Evolutionary conservation across 2,329 filamentous ascomycete species (phyloP).

Genomic region (Rhinocladiella similis): DNA sequence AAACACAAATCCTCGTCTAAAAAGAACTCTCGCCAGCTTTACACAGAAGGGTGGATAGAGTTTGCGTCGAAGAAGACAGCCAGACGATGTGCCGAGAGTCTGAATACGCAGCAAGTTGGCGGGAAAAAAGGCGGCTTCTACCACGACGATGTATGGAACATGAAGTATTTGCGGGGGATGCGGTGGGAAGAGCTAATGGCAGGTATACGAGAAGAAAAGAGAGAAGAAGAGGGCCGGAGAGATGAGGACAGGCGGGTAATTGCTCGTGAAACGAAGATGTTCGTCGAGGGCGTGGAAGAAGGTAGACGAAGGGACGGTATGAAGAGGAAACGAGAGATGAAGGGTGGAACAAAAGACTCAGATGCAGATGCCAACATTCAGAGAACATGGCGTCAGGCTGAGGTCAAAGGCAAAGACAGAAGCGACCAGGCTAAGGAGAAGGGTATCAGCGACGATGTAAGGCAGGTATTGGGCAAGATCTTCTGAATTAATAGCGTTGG

Average conservation of each 20-base stretch:
- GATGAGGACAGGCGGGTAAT: constrained; percentile 45
- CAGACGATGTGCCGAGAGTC: constrained; percentile 45
- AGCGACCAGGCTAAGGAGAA: constrained; percentile 30
- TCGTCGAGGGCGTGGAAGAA: constrained; percentile 42
- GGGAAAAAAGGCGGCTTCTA: constrained; percentile 48
- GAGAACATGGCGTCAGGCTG: constrained; percentile 44
- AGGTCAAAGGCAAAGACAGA: constrained; percentile 33
- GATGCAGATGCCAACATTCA: constrained; percentile 23
- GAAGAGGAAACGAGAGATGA: constrained; percentile 44
- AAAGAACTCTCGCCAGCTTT: constrained; percentile 44
- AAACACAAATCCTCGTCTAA: constrained; percentile 32
- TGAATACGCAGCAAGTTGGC: constrained; percentile 46
- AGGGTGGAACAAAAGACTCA: constrained; percentile 33
- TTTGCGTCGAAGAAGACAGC: constrained; percentile 47
- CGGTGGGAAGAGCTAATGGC: constrained; percentile 49
- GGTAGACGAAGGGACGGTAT: constrained; percentile 40
- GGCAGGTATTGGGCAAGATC: constrained; percentile 48
- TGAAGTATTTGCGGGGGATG: constrained; percentile 46
- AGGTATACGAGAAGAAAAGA: constrained; percentile 43
- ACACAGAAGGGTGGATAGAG: constrained; percentile 49
- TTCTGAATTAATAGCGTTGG: constrained; percentile 34
- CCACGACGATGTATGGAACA: constrained; percentile 48
- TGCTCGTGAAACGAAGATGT: constrained; percentile 45
- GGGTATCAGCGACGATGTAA: constrained; percentile 40
- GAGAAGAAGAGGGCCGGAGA: constrained; percentile 42